Evolutionary conservation across 2,329 filamentous ascomycete genomes (phyloP).

Genomic region (Aspergillus pseudonomiae): DNA sequence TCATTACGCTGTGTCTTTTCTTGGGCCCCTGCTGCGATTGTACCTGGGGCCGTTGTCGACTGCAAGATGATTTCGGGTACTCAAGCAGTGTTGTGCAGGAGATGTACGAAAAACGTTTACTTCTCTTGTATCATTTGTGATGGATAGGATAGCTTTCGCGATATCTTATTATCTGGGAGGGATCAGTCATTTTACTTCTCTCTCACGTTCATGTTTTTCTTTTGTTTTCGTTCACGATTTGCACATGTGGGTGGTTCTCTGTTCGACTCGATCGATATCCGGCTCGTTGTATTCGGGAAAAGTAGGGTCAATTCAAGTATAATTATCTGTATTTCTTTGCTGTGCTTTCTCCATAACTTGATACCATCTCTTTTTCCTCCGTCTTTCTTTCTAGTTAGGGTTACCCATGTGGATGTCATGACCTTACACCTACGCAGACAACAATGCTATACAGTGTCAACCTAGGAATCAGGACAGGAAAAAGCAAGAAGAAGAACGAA

Average conservation of each 20-base stretch:
- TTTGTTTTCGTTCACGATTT: not conserved
- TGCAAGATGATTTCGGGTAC: not conserved
- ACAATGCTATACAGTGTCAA: no score
- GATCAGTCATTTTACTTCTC: not conserved
- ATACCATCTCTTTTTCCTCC: not conserved
- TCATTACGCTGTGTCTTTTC: not conserved
- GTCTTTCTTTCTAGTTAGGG: not conserved
- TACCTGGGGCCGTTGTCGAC: not conserved
- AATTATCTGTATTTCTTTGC: not conserved
- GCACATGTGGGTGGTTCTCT: constrained; percentile 4
- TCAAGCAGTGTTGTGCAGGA: not conserved
- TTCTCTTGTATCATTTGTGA: constrained; percentile 1
- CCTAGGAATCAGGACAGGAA: no score
- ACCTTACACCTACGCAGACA: no score
- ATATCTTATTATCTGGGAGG: not conserved
- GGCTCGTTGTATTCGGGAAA: not conserved
- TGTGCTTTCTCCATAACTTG: not conserved
- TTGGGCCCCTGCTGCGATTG: not conserved
- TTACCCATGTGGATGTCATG: not conserved
- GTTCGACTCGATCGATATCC: constrained; percentile 1
- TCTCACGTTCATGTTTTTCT: not conserved
- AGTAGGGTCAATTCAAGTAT: not conserved
- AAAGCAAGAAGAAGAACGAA: no score
- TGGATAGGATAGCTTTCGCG: not conserved
- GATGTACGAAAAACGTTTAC: constrained; percentile 1